Conservation (phyloP, 805 yeast genomes). For the Lachancea fermentati region DNA sequence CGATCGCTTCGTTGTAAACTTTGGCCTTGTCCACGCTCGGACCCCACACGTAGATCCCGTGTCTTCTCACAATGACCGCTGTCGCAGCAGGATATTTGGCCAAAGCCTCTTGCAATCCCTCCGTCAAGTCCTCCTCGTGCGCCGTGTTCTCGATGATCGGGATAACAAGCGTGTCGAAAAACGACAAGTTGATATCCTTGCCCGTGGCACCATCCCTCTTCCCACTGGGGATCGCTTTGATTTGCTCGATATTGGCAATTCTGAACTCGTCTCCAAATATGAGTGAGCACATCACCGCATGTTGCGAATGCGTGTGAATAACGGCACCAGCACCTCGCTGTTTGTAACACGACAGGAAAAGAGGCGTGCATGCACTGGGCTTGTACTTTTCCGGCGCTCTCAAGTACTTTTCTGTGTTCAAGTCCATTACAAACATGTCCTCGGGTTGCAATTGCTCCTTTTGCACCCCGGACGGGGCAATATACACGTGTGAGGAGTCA, state of each 20-base stretch:
- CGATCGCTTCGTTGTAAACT: slow-evolving; percentile 87
- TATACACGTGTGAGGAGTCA: slow-evolving; percentile 50
- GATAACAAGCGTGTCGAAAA: slow-evolving; percentile 68
- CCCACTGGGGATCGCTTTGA: slow-evolving; percentile 80
- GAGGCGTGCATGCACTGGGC: slow-evolving; percentile 93
- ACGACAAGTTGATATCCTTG: slow-evolving; percentile 56
- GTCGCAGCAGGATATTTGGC: slow-evolving; percentile 67
- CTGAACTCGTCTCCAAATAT: slow-evolving; percentile 65
- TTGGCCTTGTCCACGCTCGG: slow-evolving; percentile 89
- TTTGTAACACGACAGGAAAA: slow-evolving; percentile 68
- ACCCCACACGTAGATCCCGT: slow-evolving; percentile 97
- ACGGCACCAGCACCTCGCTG: slow-evolving; percentile 81
- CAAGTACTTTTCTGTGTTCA: slow-evolving; percentile 45
- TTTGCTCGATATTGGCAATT: slow-evolving; percentile 81
- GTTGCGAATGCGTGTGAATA: slow-evolving; percentile 90
- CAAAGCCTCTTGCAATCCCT: slow-evolving; percentile 57
- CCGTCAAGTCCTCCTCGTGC: slow-evolving; percentile 77
- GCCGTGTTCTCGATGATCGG: slow-evolving; percentile 92
- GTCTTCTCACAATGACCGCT: slow-evolving; percentile 87
- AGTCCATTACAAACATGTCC: slow-evolving; percentile 73
- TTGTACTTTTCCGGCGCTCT: slow-evolving; percentile 62
- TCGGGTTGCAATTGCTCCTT: slow-evolving; percentile 80
- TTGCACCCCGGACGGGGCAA: slow-evolving; percentile 96
- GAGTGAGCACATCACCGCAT: slow-evolving; percentile 76
- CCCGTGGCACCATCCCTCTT: slow-evolving; percentile 40